phyloP scores from a whole-genome alignment of 345 rosid genomes.

The Eutrema heterophyllum region DNA sequence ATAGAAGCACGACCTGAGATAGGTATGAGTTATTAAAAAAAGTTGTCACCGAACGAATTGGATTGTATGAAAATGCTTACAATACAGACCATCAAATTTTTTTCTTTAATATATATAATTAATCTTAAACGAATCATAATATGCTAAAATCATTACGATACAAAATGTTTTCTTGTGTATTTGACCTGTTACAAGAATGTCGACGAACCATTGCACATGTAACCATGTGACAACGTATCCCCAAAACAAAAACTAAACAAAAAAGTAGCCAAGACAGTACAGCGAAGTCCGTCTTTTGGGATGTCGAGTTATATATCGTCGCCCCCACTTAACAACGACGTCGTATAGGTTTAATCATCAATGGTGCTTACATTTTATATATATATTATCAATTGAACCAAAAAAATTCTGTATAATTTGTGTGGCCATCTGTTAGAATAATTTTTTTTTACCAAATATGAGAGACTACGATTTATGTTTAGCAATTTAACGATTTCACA shows the following conservation, averaged over 20 bases:
- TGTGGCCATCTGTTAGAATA: too few relatives aligned
- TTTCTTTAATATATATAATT: neutral
- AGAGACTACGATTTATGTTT: neutral
- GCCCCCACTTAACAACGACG: conserved; percentile 25
- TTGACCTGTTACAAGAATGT: conserved; percentile 20
- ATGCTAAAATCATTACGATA: neutral
- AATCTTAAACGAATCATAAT: neutral
- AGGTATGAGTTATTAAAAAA: neutral
- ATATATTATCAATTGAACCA: neutral
- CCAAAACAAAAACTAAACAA: neutral
- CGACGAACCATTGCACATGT: conserved; percentile 32
- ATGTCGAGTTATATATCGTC: conserved; percentile 2
- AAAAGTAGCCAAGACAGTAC: conserved; percentile 25
- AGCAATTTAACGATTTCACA: neutral
- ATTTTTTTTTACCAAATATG: neutral
- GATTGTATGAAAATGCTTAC: neutral
- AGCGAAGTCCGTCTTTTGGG: conserved; percentile 25
- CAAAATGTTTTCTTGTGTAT: neutral
- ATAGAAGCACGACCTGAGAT: conserved; percentile 11
- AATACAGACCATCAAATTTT: neutral
- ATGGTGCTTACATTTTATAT: neutral
- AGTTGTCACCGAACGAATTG: neutral
- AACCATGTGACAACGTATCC: conserved; percentile 30
- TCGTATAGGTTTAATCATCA: neutral
- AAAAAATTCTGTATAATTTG: neutral